These are phyloP conservation scores for Abrus precatorius DNA, from an alignment of 306 rosid genomes.

Conservation along the genomic window DNA sequence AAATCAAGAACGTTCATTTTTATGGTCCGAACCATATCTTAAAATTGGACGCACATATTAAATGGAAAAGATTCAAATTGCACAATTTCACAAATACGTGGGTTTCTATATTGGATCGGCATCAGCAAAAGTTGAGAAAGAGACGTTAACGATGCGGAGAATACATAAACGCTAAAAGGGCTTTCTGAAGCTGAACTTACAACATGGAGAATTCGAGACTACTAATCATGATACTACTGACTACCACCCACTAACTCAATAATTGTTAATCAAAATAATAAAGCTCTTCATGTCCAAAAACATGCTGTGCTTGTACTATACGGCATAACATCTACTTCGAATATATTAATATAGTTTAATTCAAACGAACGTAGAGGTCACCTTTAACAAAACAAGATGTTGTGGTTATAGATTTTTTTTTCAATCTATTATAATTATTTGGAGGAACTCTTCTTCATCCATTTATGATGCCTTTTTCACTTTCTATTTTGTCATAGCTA, in stretches of 20 bases:
- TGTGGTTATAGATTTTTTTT: not conserved
- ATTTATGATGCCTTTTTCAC: not conserved
- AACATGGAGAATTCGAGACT: not conserved
- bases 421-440: not conserved
- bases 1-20: constrained; percentile 4
- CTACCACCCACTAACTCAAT: not conserved
- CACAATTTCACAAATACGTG: not conserved
- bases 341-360: not conserved
- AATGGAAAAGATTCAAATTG: not conserved
- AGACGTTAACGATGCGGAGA: not conserved
- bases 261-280: not conserved
- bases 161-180: not conserved
- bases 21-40: not conserved
- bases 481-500: not conserved
- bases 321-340: not conserved
- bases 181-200: not conserved
- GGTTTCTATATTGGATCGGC: not conserved
- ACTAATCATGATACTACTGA: not conserved
- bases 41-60: not conserved
- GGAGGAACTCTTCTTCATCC: not conserved
- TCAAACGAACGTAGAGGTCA: not conserved
- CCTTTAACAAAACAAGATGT: not conserved
- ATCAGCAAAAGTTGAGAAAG: not conserved
- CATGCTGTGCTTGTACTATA: not conserved
- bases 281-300: not conserved